Evolutionary conservation across 495 filamentous ascomycete species (phyloP).

Genomic region (Penicillium simplicissimum): DNA sequence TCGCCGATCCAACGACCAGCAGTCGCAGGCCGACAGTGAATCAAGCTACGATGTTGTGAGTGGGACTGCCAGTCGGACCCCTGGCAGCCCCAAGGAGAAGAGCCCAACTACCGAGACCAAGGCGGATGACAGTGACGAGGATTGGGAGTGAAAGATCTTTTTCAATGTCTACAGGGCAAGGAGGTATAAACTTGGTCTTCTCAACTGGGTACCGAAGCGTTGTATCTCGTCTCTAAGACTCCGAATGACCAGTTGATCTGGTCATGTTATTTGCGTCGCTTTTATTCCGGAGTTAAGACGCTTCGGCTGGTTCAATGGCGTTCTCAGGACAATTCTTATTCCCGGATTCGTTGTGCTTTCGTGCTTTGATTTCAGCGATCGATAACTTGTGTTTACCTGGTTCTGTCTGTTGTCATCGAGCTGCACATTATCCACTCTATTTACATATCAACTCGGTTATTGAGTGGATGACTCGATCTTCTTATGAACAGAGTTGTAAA

Average conservation of each 20-base stretch:
- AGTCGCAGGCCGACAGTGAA: slow-evolving; percentile 83
- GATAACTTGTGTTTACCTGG: slow-evolving; percentile 10
- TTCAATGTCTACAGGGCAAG: background rate
- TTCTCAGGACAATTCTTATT: slow-evolving; percentile 20
- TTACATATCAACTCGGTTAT: slow-evolving; percentile 17
- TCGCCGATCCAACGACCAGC: slow-evolving; percentile 81
- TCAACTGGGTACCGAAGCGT: background rate
- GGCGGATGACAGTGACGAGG: slow-evolving; percentile 65
- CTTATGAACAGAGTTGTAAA: background rate
- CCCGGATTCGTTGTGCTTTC: slow-evolving; percentile 16
- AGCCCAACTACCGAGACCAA: slow-evolving; percentile 50
- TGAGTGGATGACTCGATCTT: background rate
- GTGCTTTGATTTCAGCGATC: slow-evolving; percentile 25
- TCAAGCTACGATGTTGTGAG: slow-evolving; percentile 93
- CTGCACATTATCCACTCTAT: slow-evolving; percentile 20
- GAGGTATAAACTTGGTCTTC: background rate
- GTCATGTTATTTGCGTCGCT: slow-evolving; percentile 9
- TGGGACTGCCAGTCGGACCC: slow-evolving; percentile 76
- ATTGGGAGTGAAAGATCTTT: slow-evolving; percentile 70
- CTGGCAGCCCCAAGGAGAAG: slow-evolving; percentile 72
- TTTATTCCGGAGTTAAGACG: slow-evolving; percentile 29
- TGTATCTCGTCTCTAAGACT: background rate
- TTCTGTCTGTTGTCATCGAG: slow-evolving; percentile 12
- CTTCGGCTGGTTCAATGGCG: slow-evolving; percentile 22
- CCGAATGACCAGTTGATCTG: slow-evolving; percentile 1